Evolutionary conservation across 805 yeast genomes (phyloP).

Genomic region (Monosporozyma aerobia): DNA sequence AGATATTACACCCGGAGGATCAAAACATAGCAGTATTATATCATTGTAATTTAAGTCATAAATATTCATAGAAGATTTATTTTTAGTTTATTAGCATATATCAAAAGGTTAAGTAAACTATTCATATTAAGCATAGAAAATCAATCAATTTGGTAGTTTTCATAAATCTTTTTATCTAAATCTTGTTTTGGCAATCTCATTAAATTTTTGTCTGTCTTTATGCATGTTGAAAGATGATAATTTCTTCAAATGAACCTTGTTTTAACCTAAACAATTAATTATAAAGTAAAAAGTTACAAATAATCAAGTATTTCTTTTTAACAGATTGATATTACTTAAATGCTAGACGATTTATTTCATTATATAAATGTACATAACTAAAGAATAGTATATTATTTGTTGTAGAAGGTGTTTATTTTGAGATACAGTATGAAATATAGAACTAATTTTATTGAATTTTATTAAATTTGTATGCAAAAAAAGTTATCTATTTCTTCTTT

Average conservation of each 20-base stretch:
- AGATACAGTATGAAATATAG: not conserved
- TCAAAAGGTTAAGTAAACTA: not conserved
- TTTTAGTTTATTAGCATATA: not conserved
- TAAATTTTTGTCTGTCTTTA: too few species aligned
- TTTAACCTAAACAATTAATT: too few species aligned
- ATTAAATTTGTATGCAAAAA: not conserved
- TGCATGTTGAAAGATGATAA: too few species aligned
- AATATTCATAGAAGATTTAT: not conserved
- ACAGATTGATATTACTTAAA: not conserved
- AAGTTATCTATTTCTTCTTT: constrained; percentile 74
- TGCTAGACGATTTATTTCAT: not conserved
- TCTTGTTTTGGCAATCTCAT: too few species aligned
- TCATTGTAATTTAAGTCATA: not conserved
- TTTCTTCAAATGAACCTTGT: too few species aligned
- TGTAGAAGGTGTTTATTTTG: not conserved
- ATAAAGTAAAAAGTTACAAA: too few species aligned
- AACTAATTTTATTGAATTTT: not conserved
- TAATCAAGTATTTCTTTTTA: too few species aligned
- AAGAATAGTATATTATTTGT: not conserved
- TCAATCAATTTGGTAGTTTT: too few species aligned
- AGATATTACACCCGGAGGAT: not conserved
- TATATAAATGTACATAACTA: not conserved
- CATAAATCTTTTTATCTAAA: too few species aligned
- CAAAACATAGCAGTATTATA: not conserved
- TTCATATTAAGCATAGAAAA: too few species aligned